Evolutionary conservation across 495 filamentous ascomycete species (phyloP).

Genomic region (Hypoxylon fragiforme): DNA sequence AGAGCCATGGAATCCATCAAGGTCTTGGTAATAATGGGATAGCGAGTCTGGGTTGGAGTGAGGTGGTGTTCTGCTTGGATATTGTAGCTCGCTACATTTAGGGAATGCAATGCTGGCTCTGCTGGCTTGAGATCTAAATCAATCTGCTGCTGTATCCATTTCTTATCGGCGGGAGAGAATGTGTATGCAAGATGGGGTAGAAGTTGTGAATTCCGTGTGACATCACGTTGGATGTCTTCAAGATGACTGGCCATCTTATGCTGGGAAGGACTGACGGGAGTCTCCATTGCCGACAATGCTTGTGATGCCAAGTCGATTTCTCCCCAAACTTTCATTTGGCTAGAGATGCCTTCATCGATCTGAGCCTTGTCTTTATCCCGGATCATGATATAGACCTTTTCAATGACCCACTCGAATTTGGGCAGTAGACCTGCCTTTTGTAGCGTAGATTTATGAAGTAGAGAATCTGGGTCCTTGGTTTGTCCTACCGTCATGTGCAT

Average conservation of each 20-base stretch:
- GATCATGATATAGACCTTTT: constrained; percentile 50
- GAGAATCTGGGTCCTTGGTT: constrained; percentile 41
- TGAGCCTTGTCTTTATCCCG: constrained; percentile 40
- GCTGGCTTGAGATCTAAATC: neutral
- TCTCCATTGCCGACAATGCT: constrained; percentile 21
- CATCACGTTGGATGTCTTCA: neutral
- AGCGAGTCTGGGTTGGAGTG: constrained; percentile 50
- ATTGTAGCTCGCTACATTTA: constrained; percentile 59
- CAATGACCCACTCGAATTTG: constrained; percentile 45
- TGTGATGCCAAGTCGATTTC: constrained; percentile 48
- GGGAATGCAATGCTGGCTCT: constrained; percentile 11
- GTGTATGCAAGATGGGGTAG: constrained; percentile 16
- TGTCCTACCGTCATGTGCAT: constrained; percentile 61
- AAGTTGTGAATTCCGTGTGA: neutral
- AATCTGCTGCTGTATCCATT: constrained; percentile 14
- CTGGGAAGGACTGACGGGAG: constrained; percentile 29
- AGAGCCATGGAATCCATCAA: constrained; percentile 42
- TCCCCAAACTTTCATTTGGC: constrained; percentile 52
- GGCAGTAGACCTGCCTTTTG: constrained; percentile 49
- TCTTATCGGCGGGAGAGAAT: constrained; percentile 9
- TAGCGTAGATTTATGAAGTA: constrained; percentile 46
- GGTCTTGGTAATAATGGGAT: constrained; percentile 52
- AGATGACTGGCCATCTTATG: neutral
- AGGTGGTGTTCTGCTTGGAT: constrained; percentile 56
- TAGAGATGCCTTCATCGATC: constrained; percentile 21